Conservation (phyloP, 768 basidiomycete genomes). For the Punctularia strigosozonata region DNA sequence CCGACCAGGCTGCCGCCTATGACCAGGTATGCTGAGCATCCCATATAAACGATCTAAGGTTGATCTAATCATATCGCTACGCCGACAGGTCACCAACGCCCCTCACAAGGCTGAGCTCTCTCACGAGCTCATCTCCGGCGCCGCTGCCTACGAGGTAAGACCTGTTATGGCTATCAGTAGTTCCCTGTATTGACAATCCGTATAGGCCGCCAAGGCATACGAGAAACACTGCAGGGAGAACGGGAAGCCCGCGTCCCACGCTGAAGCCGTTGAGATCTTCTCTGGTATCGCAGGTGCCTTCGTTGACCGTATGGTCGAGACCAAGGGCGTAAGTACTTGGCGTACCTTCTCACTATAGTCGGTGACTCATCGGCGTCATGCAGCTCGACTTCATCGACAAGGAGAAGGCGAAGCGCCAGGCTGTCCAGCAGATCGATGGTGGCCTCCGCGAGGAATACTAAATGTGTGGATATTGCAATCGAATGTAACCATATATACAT, state of each 20-base stretch:
- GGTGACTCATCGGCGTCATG: not conserved
- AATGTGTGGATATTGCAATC: too few relatives aligned
- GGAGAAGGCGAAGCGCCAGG: slow-evolving; percentile 28
- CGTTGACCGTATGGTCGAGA: slow-evolving; percentile 42
- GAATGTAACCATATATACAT: not conserved
- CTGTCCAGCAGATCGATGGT: slow-evolving; percentile 8
- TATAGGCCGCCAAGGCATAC: slow-evolving; percentile 52
- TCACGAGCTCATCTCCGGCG: slow-evolving; percentile 58
- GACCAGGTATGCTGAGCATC: slow-evolving; percentile 19
- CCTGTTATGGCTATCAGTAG: not conserved
- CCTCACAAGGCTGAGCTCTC: slow-evolving; percentile 47
- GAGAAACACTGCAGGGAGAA: slow-evolving; percentile 37
- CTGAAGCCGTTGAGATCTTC: slow-evolving; percentile 45
- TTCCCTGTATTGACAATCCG: not conserved
- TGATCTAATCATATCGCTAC: slow-evolving; percentile 3
- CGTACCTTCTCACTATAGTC: not conserved
- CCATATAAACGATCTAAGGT: not conserved
- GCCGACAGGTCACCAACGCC: slow-evolving; percentile 29
- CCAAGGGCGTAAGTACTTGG: slow-evolving; percentile 34
- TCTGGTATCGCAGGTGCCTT: slow-evolving; percentile 44
- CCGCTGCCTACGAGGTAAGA: slow-evolving; percentile 51
- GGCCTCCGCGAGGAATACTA: too few relatives aligned
- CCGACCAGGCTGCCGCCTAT: slow-evolving; percentile 30
- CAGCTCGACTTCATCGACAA: slow-evolving; percentile 34
- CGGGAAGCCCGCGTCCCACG: slow-evolving; percentile 39